Conservation (phyloP, 257 asterid species). For the Jasminum sambac region DNA sequence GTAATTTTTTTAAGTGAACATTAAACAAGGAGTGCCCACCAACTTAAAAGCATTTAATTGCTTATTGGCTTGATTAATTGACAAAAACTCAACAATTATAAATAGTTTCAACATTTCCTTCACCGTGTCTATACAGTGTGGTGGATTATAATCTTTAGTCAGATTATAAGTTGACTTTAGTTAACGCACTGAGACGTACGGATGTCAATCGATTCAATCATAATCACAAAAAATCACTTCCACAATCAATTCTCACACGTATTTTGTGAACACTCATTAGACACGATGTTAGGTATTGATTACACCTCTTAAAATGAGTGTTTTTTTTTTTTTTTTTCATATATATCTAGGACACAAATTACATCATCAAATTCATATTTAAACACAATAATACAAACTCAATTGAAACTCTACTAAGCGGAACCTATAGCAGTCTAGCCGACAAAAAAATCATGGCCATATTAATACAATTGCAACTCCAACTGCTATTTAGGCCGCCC, state of each 20-base stretch:
- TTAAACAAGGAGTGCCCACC: slow-evolving; percentile 26
- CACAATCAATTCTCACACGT: background rate
- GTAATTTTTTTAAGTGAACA: slow-evolving; percentile 19
- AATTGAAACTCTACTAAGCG: no score
- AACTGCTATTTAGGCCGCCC: no score
- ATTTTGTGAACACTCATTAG: background rate
- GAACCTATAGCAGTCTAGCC: no score
- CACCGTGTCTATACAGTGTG: slow-evolving; percentile 29
- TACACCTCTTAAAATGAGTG: background rate
- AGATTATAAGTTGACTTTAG: slow-evolving; percentile 12
- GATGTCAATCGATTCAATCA: background rate
- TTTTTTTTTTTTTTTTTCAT: no score
- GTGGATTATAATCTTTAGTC: background rate
- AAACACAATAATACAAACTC: no score
- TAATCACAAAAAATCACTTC: background rate
- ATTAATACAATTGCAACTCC: no score
- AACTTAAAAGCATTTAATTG: slow-evolving; percentile 6
- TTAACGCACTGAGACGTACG: background rate
- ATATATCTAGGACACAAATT: no score
- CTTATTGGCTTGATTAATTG: background rate
- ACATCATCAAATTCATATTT: no score
- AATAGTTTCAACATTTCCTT: background rate
- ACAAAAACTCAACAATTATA: background rate
- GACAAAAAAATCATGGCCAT: no score
- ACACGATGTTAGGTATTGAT: background rate